phyloP scores from a whole-genome alignment of 768 basidiomycete genomes.

The Rhizopogon vesiculosus region DNA sequence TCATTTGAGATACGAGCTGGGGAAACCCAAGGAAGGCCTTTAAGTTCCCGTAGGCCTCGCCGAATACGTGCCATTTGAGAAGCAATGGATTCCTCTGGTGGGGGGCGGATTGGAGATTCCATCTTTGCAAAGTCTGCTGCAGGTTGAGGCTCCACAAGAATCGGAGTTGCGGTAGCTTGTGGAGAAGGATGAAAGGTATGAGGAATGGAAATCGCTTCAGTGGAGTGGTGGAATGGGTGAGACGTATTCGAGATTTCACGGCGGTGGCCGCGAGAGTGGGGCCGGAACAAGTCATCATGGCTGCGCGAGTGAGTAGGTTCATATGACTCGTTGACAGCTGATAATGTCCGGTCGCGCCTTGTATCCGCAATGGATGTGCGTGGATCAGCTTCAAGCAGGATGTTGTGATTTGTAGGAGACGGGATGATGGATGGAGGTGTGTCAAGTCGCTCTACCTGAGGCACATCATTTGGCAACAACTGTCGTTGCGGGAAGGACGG shows the following conservation, averaged over 20 bases:
- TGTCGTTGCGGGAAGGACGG: not conserved
- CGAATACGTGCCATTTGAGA: constrained; percentile 33
- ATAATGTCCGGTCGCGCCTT: not conserved
- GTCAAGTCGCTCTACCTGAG: constrained; percentile 1
- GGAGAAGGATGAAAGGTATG: constrained; percentile 3
- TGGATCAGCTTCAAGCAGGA: not conserved
- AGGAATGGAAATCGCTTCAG: not conserved
- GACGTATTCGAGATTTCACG: not conserved
- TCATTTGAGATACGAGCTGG: constrained; percentile 42
- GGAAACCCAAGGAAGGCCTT: constrained; percentile 43
- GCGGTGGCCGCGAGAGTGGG: not conserved
- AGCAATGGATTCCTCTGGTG: constrained; percentile 28
- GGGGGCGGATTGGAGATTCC: constrained; percentile 37
- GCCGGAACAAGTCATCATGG: not conserved
- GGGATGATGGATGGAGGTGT: not conserved
- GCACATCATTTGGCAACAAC: not conserved
- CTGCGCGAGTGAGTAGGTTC: not conserved
- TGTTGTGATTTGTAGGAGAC: not conserved
- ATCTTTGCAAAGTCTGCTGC: constrained; percentile 47
- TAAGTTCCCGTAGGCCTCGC: constrained; percentile 33
- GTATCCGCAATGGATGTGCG: constrained; percentile 2
- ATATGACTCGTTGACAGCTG: not conserved
- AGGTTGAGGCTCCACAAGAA: constrained; percentile 36
- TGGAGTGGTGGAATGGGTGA: not conserved
- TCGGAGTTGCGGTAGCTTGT: constrained; percentile 28